Conservation (phyloP, 176 grass and related monocot species). For the Bothriochloa decipiens region DNA sequence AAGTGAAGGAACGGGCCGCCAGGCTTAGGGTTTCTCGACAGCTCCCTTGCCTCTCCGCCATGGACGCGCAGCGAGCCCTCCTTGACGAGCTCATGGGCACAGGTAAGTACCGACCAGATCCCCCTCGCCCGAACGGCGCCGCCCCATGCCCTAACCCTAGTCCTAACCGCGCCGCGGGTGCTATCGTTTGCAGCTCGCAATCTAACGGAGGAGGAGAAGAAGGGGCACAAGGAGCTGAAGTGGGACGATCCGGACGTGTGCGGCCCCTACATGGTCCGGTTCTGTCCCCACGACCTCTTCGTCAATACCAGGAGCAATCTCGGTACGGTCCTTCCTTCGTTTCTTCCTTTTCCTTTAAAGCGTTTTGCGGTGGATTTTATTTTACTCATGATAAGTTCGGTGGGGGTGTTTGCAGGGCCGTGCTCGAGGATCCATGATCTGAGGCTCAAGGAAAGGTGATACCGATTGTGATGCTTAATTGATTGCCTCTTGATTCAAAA, state of each 20-base stretch:
- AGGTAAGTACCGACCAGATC: constrained; percentile 46
- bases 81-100: constrained; percentile 96
- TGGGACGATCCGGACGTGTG: constrained; percentile 94
- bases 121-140: background rate
- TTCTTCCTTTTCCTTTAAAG: background rate
- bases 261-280: constrained; percentile 72
- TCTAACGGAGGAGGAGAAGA: constrained; percentile 92
- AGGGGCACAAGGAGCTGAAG: constrained; percentile 71
- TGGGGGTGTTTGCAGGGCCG: constrained; percentile 54
- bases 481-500: background rate
- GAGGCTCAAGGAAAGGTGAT: constrained; percentile 94
- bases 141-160: background rate
- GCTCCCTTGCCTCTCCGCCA: constrained; percentile 31
- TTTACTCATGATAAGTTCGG: constrained; percentile 9
- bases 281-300: constrained; percentile 93
- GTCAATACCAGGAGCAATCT: constrained; percentile 94
- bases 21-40: constrained; percentile 49
- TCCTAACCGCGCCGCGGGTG: constrained; percentile 10
- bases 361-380: background rate
- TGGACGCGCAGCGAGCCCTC: constrained; percentile 94
- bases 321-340: constrained; percentile 41
- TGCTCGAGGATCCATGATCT: constrained; percentile 92
- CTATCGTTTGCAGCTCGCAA: constrained; percentile 67
- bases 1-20: background rate
- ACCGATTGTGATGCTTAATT: background rate